These are phyloP conservation scores for Buddleja alternifolia DNA, from an alignment of 257 asterid species.

Conservation along the genomic window DNA sequence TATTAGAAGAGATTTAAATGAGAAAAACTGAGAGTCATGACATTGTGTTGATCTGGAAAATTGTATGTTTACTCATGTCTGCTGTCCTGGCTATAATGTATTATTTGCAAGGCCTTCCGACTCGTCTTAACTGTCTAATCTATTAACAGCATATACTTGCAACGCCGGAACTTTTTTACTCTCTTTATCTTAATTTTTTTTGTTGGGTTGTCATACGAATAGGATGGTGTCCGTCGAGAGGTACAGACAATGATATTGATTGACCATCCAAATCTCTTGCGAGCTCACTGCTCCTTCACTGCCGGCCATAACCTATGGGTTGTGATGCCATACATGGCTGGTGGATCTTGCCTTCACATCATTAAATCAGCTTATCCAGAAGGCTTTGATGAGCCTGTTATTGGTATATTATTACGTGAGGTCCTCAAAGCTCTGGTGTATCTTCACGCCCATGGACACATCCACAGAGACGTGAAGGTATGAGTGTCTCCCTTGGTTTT, in stretches of 20 bases:
- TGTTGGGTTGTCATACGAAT: conserved; percentile 35
- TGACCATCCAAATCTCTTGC: conserved; percentile 86
- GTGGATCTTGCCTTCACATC: conserved; percentile 97
- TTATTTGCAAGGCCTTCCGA: conserved; percentile 5
- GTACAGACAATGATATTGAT: conserved; percentile 90
- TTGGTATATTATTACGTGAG: conserved; percentile 82
- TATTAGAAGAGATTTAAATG: neutral
- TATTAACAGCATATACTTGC: conserved; percentile 8
- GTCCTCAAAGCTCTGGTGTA: conserved; percentile 98
- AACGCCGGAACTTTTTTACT: conserved; percentile 13
- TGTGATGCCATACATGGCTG: conserved; percentile 98
- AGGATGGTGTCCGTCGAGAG: conserved; percentile 99
- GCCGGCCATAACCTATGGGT: conserved; percentile 91
- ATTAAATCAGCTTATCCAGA: conserved; percentile 88
- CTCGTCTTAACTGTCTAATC: conserved; percentile 31
- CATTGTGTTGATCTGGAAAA: neutral
- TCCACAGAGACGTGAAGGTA: conserved; percentile 99
- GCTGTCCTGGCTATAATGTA: conserved; percentile 9
- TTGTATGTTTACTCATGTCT: neutral
- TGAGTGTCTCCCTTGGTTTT: conserved; percentile 18
- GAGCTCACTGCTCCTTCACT: conserved; percentile 95
- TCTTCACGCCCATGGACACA: conserved; percentile 94
- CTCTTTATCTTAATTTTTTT: conserved; percentile 14
- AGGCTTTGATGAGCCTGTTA: conserved; percentile 98
- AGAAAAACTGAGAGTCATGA: neutral